A percentile compares a stretch with the other conserved stretches of the same genome.
Conservation (phyloP, 805 yeast genomes). For the Ogataea nitratoaversa region DNA sequence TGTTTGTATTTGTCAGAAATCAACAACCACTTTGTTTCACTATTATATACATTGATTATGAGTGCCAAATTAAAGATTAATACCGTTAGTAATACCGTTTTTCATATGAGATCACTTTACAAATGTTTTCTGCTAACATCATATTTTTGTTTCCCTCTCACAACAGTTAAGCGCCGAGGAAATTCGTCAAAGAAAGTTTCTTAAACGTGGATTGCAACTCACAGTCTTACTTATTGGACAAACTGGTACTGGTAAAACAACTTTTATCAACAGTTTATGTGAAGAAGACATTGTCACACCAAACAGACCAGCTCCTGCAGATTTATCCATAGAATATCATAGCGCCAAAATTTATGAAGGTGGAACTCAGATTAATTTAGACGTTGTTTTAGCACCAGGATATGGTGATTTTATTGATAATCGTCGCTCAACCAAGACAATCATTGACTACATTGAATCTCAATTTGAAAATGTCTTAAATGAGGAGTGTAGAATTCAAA, state of each 20-base stretch:
- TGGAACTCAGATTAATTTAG: slow-evolving; percentile 47
- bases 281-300: slow-evolving; percentile 44
- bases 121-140: background rate
- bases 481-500: slow-evolving; percentile 64
- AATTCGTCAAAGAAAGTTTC: slow-evolving; percentile 39
- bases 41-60: slow-evolving; percentile 6
- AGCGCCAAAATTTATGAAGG: slow-evolving; percentile 38
- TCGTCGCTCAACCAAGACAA: slow-evolving; percentile 50
- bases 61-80: slow-evolving; percentile 19
- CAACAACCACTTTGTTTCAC: too few species aligned
- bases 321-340: slow-evolving; percentile 28
- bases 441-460: slow-evolving; percentile 68
- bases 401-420: slow-evolving; percentile 72
- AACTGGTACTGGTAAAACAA: slow-evolving; percentile 45
- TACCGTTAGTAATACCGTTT: slow-evolving; percentile 12
- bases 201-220: slow-evolving; percentile 47
- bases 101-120: background rate
- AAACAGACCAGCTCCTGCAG: slow-evolving; percentile 34
- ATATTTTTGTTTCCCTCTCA: background rate
- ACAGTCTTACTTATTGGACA: slow-evolving; percentile 48
- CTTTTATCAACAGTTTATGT: slow-evolving; percentile 77
- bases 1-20: too few species aligned
- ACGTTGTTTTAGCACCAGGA: slow-evolving; percentile 67
- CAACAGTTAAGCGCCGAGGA: slow-evolving; percentile 31
- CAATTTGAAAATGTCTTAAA: slow-evolving; percentile 67